These are phyloP conservation scores for Haematococcus lacustris DNA, from an alignment of 139 green algal genomes.

Conservation along the genomic window DNA sequence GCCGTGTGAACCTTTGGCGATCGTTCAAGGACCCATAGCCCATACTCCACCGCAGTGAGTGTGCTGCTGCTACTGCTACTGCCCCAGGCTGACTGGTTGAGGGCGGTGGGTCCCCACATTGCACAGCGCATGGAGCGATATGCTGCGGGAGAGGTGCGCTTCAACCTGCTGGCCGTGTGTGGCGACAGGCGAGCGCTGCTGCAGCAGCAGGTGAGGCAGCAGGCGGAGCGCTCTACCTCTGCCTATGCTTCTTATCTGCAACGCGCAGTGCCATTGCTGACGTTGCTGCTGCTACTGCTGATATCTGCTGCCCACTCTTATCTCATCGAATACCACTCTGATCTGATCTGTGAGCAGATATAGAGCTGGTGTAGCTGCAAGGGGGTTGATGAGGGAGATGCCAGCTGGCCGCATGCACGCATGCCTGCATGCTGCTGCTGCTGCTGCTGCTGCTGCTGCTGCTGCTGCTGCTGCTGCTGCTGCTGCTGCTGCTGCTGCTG, in stretches of 20 bases:
- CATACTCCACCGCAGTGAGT: too few relatives aligned
- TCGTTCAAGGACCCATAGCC: too few relatives aligned
- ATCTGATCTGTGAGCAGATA: too few relatives aligned
- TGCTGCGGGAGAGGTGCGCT: conserved; percentile 81
- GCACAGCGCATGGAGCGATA: conserved; percentile 78
- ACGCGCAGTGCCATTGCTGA: not conserved
- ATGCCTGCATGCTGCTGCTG: not conserved
- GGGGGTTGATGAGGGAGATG: not conserved
- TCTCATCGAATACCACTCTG: not conserved
- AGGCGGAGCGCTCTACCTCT: not conserved
- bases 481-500: too few relatives aligned
- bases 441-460: too few relatives aligned
- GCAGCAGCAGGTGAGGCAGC: conserved; percentile 9
- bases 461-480: too few relatives aligned
- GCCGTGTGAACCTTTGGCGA: too few relatives aligned
- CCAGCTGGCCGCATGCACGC: not conserved
- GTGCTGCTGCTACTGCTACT: too few relatives aligned
- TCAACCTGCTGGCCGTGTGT: conserved; percentile 96
- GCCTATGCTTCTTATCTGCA: not conserved
- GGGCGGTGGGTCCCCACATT: conserved; percentile 8
- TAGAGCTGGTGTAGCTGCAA: conserved; percentile 8
- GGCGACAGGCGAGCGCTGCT: conserved; percentile 38
- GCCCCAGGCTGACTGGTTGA: conserved; percentile 12
- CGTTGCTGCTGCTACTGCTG: not conserved
- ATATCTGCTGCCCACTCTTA: not conserved